A percentile compares a stretch with the other conserved stretches of the same genome.
Evolutionary conservation across 2,329 filamentous ascomycete genomes (phyloP).

Genomic region (Fusarium tricinctum): DNA sequence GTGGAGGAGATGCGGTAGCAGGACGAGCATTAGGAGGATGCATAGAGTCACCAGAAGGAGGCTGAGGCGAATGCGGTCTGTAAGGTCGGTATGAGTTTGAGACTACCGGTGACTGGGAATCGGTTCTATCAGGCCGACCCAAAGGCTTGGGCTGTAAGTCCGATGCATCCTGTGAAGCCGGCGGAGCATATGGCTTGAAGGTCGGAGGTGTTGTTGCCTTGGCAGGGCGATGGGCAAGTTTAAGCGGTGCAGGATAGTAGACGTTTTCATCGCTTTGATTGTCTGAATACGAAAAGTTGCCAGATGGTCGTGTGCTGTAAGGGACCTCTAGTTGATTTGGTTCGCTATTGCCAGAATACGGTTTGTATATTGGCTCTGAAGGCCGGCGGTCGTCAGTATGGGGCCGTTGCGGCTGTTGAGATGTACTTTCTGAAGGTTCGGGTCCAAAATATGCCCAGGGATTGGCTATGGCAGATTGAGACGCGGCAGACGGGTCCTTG

Average conservation of each 20-base stretch:
- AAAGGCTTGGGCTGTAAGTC: slow-evolving; percentile 27
- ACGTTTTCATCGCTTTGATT: slow-evolving; percentile 15
- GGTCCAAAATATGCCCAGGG: slow-evolving; percentile 55
- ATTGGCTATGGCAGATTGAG: slow-evolving; percentile 45
- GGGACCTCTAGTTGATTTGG: slow-evolving; percentile 27
- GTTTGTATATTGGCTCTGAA: slow-evolving; percentile 32
- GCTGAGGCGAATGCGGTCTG: slow-evolving; percentile 43
- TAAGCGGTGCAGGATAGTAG: slow-evolving; percentile 50
- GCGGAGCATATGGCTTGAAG: slow-evolving; percentile 52
- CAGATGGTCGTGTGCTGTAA: slow-evolving; percentile 33
- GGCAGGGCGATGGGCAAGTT: slow-evolving; percentile 45
- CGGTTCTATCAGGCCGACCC: slow-evolving; percentile 26
- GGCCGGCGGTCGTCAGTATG: slow-evolving; percentile 21
- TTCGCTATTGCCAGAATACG: slow-evolving; percentile 34
- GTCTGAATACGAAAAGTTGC: slow-evolving; percentile 28
- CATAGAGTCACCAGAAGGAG: slow-evolving; percentile 12
- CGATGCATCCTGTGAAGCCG: slow-evolving; percentile 27
- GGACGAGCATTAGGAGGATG: slow-evolving; percentile 18
- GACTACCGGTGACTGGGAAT: slow-evolving; percentile 42
- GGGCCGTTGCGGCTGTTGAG: slow-evolving; percentile 5
- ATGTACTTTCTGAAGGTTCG: slow-evolving; percentile 19
- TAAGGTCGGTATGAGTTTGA: slow-evolving; percentile 52
- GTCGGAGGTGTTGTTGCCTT: slow-evolving; percentile 40
- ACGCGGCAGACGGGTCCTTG: slow-evolving; percentile 5
- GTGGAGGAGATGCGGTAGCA: slow-evolving; percentile 20